phyloP scores from a whole-genome alignment of 805 yeast genomes.

The Kazachstania bromeliacearum region DNA sequence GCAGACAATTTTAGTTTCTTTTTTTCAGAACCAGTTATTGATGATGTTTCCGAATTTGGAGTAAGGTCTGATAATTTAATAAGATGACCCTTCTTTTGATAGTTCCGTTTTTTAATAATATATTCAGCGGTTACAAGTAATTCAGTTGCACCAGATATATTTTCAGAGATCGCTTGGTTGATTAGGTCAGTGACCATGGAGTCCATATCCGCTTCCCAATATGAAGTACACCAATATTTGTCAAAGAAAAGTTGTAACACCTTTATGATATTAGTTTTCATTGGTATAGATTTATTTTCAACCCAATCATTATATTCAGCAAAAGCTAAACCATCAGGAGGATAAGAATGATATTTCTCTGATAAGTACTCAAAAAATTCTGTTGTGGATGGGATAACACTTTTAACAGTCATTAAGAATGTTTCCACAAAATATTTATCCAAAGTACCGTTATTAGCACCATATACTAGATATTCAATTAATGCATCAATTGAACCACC shows the following conservation, averaged over 20 bases:
- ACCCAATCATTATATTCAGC: slow-evolving; percentile 77
- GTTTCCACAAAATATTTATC: slow-evolving; percentile 50
- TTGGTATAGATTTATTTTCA: slow-evolving; percentile 56
- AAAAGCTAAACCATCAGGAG: slow-evolving; percentile 81
- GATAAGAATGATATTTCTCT: slow-evolving; percentile 55
- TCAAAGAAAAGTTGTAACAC: slow-evolving; percentile 58
- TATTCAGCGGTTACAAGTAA: slow-evolving; percentile 31
- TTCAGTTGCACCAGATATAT: slow-evolving; percentile 36
- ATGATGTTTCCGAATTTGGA: background rate
- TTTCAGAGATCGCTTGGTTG: slow-evolving; percentile 31
- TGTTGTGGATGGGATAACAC: slow-evolving; percentile 53
- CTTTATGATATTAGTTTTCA: slow-evolving; percentile 54
- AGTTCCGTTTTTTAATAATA: slow-evolving; percentile 14
- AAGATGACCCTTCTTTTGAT: no score
- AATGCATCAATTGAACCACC: slow-evolving; percentile 79
- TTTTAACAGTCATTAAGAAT: slow-evolving; percentile 53
- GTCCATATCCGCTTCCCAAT: slow-evolving; percentile 38
- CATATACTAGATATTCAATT: slow-evolving; percentile 71
- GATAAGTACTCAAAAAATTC: slow-evolving; percentile 52
- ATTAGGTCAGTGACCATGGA: slow-evolving; percentile 32
- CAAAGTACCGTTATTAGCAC: slow-evolving; percentile 47
- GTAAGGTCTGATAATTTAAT: no score
- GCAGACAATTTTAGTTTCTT: slow-evolving; percentile 47
- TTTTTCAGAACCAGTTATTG: background rate
- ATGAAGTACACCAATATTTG: slow-evolving; percentile 59